Evolutionary conservation across 352 stramenopile species (phyloP).

Genomic region (Pythium oligandrum): DNA sequence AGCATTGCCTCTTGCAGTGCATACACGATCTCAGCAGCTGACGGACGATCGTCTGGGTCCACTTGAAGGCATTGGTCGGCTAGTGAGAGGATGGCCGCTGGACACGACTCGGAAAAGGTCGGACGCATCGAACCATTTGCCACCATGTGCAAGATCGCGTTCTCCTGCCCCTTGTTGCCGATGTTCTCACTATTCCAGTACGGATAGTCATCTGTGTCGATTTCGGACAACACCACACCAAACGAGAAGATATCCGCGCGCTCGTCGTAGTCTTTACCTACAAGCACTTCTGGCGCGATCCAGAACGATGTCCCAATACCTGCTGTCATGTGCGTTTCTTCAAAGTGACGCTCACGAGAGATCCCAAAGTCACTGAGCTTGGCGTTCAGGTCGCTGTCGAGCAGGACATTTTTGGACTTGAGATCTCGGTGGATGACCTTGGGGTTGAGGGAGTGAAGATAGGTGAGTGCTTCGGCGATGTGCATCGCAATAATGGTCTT

Average conservation of each 20-base stretch:
- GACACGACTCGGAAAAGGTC: conserved; percentile 46
- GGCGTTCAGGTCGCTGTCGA: conserved; percentile 45
- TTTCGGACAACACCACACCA: conserved; percentile 46
- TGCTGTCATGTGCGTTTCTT: conserved; percentile 65
- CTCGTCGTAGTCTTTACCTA: conserved; percentile 55
- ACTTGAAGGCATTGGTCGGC: conserved; percentile 43
- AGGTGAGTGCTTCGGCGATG: conserved; percentile 44
- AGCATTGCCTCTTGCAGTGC: conserved; percentile 31
- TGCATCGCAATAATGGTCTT: conserved; percentile 53
- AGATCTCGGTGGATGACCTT: conserved; percentile 42
- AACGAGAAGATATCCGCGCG: conserved; percentile 52
- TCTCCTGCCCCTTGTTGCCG: conserved; percentile 44
- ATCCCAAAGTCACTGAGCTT: conserved; percentile 81
- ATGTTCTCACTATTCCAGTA: conserved; percentile 55
- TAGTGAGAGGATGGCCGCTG: conserved; percentile 36
- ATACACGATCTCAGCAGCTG: conserved; percentile 53
- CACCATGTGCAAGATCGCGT: conserved; percentile 60
- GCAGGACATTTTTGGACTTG: conserved; percentile 37
- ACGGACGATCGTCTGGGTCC: conserved; percentile 52
- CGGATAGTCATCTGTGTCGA: conserved; percentile 55
- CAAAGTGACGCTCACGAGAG: conserved; percentile 47
- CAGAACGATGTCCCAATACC: conserved; percentile 69
- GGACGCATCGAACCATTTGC: conserved; percentile 44
- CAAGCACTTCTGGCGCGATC: conserved; percentile 62
- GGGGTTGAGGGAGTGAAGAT: conserved; percentile 55